phyloP scores from a whole-genome alignment of 805 yeast species.

The Lipomyces yamanashiensis region DNA sequence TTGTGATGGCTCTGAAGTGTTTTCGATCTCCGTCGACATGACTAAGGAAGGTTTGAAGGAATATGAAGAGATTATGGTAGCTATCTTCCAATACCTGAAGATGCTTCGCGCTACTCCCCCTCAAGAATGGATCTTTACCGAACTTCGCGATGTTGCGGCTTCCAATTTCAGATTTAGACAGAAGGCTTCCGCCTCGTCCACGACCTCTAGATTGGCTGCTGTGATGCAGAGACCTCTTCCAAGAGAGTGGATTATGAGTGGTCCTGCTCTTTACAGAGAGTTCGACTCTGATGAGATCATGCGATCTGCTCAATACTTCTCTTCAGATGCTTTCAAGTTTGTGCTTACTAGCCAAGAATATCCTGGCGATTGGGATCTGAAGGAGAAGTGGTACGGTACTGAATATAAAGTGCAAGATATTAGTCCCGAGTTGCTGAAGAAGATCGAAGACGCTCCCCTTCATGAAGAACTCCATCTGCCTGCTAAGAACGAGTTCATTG shows the following conservation, averaged over 20 bases:
- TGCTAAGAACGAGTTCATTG: slow-evolving; percentile 75
- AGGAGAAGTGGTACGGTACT: slow-evolving; percentile 91
- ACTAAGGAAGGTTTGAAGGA: slow-evolving; percentile 68
- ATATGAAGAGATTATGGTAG: slow-evolving; percentile 63
- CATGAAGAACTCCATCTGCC: slow-evolving; percentile 61
- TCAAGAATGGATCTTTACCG: slow-evolving; percentile 79
- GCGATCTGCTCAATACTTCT: slow-evolving; percentile 56
- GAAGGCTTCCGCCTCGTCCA: slow-evolving; percentile 69
- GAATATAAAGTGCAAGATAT: slow-evolving; percentile 62
- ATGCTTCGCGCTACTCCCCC: slow-evolving; percentile 64
- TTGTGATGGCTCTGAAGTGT: slow-evolving; percentile 65
- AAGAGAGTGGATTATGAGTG: slow-evolving; percentile 62
- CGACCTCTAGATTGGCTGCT: slow-evolving; percentile 72
- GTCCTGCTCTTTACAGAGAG: slow-evolving; percentile 56
- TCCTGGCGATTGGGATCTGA: slow-evolving; percentile 51
- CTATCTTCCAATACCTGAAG: slow-evolving; percentile 73
- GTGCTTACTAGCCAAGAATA: slow-evolving; percentile 59
- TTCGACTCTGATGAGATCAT: slow-evolving; percentile 61
- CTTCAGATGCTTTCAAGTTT: slow-evolving; percentile 63
- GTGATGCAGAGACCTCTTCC: slow-evolving; percentile 69
- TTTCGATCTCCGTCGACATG: slow-evolving; percentile 73
- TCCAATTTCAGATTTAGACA: slow-evolving; percentile 80
- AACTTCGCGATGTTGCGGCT: slow-evolving; percentile 67
- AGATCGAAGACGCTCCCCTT: slow-evolving; percentile 44
- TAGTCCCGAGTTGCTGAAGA: slow-evolving; percentile 47